Conservation (phyloP, 352 stramenopile genomes). For the Phytophthora macrochlamydospora region DNA sequence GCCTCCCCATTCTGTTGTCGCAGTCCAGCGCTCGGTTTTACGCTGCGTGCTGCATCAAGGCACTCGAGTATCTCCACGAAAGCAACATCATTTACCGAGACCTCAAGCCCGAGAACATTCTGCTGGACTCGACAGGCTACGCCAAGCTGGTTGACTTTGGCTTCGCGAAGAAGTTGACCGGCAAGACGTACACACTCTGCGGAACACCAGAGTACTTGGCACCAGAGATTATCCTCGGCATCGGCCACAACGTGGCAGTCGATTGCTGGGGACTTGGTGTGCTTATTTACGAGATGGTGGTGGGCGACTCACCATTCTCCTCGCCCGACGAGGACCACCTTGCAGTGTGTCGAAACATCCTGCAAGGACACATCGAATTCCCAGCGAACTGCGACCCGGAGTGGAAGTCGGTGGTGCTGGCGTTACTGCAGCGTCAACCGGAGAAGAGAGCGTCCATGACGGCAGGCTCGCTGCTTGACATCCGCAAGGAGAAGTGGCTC, state of each 20-base stretch:
- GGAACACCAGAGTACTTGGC: slow-evolving; percentile 85
- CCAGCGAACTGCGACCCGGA: slow-evolving; percentile 49
- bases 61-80: slow-evolving; percentile 70
- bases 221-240: slow-evolving; percentile 88
- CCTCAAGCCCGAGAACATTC: slow-evolving; percentile 82
- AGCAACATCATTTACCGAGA: slow-evolving; percentile 78
- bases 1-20: slow-evolving; percentile 64
- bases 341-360: slow-evolving; percentile 94
- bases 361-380: slow-evolving; percentile 93
- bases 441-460: slow-evolving; percentile 48
- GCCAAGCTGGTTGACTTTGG: slow-evolving; percentile 79
- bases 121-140: slow-evolving; percentile 64
- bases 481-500: slow-evolving; percentile 46
- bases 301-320: slow-evolving; percentile 94
- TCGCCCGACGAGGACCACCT: slow-evolving; percentile 92
- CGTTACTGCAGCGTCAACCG: slow-evolving; percentile 49
- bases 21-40: slow-evolving; percentile 65
- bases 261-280: slow-evolving; percentile 97
- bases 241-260: slow-evolving; percentile 84
- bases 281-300: slow-evolving; percentile 96
- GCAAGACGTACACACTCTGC: slow-evolving; percentile 79
- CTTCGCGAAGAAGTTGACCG: slow-evolving; percentile 77
- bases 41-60: slow-evolving; percentile 65
- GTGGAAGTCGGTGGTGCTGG: slow-evolving; percentile 47
- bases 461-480: slow-evolving; percentile 25